Evolutionary conservation across 75 land plant genomes (phyloP), one percentile per base, ranked within the genome.

Genomic region (Sequoia sempervirens): DNA sequence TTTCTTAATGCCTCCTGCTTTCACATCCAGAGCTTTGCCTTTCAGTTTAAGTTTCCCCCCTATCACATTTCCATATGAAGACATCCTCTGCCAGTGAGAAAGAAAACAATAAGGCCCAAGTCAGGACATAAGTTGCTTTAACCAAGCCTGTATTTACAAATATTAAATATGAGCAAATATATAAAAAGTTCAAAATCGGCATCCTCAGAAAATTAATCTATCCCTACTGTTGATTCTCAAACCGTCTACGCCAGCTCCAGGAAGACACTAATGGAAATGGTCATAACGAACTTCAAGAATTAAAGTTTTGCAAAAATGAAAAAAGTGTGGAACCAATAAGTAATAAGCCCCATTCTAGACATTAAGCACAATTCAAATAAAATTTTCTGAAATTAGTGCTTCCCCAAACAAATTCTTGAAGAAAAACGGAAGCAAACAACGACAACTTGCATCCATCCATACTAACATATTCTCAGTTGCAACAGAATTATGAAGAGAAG

Each of bases 11-110:
- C 92, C 93, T 15, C 92, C 96, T 66, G 89, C 86, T 82, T 89
- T 92, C 47, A 97, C 99, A 93, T 97, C 96, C 70, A 97, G 85
- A 23, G 98, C 94, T 87, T 92, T 95, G 36, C 99, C 99, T 86
- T 97, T 97, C 83, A 97, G 87, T 88, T 95, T 95, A 80, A 97
- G 90, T 90, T 97, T 97, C 20, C 99, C 99, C 13, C 90, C 93
- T 82, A 93, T 91, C 78, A 97, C 94, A 90, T 92, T 92, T 43
- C 90, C 90, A 84, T 92, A 97, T 23, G 89, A 81, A 20, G 93
- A 91, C 94, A 93, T 93, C 17, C 26, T 47, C 52, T 69, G 69
- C 36, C 43, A 85, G 81, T 12, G 2, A 45, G 7, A 75, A 41
- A 78, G 11, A 78, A 2, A 75, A 13, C 41, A 75, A 75, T 37